Conservation (phyloP, 371 early-diverging fungal species). For the Saksenaea vasiformis region DNA sequence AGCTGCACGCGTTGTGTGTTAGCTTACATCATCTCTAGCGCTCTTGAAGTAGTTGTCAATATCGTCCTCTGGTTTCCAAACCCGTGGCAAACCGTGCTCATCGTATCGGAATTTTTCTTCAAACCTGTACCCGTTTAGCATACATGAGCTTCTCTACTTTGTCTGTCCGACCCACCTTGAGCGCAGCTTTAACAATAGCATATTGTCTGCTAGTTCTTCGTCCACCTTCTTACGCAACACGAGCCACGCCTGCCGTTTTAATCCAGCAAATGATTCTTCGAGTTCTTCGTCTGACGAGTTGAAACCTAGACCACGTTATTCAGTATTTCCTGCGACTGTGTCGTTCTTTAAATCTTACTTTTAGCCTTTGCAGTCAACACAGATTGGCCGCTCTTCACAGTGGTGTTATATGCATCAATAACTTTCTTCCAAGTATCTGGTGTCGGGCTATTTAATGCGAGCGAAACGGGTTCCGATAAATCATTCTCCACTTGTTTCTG, state of each 20-base stretch:
- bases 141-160: not conserved
- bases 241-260: slow-evolving; percentile 75
- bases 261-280: slow-evolving; percentile 44
- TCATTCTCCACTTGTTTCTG: slow-evolving; percentile 62
- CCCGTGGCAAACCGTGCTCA: slow-evolving; percentile 86
- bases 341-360: slow-evolving; percentile 18
- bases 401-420: slow-evolving; percentile 54
- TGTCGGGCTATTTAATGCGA: slow-evolving; percentile 67
- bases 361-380: slow-evolving; percentile 40
- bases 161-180: slow-evolving; percentile 28
- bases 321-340: not conserved
- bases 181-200: slow-evolving; percentile 78
- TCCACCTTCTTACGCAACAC: slow-evolving; percentile 70
- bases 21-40: slow-evolving; percentile 66
- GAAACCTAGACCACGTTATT: slow-evolving; percentile 48
- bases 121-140: slow-evolving; percentile 46
- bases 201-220: slow-evolving; percentile 81
- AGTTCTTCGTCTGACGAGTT: slow-evolving; percentile 57
- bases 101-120: slow-evolving; percentile 95
- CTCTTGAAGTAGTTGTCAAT: slow-evolving; percentile 83
- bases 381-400: slow-evolving; percentile 50
- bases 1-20: not conserved
- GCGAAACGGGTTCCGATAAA: slow-evolving; percentile 71
- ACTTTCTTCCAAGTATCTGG: slow-evolving; percentile 78
- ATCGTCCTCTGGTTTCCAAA: slow-evolving; percentile 95